These are phyloP conservation scores for Penicillium coffeae DNA, from an alignment of 495 filamentous ascomycete species.

Conservation along the genomic window DNA sequence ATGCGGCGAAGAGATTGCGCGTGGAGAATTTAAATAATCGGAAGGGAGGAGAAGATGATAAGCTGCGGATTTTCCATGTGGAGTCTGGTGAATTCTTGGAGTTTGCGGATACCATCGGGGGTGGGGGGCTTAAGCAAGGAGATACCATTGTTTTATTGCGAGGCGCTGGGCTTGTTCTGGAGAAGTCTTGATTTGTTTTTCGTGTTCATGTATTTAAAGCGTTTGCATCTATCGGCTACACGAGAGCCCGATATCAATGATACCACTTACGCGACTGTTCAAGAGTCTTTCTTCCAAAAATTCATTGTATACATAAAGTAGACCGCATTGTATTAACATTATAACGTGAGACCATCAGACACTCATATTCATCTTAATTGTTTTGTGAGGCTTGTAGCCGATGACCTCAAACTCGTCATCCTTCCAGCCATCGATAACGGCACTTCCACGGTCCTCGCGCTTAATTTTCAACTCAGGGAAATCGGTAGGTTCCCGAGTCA, in stretches of 20 bases:
- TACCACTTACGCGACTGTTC: not conserved
- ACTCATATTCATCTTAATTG: slow-evolving; percentile 96
- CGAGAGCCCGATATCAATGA: not conserved
- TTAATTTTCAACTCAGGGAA: slow-evolving; percentile 76
- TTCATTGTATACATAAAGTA: too few relatives aligned
- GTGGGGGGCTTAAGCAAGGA: slow-evolving; percentile 67
- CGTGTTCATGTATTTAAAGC: slow-evolving; percentile 6
- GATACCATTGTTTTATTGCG: slow-evolving; percentile 87
- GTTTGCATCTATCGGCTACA: slow-evolving; percentile 2
- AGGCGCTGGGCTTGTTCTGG: slow-evolving; percentile 66
- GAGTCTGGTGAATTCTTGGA: slow-evolving; percentile 81
- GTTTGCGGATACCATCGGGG: slow-evolving; percentile 70
- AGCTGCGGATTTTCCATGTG: slow-evolving; percentile 83
- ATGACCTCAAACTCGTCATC: slow-evolving; percentile 83
- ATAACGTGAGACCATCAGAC: slow-evolving; percentile 46
- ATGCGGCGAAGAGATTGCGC: slow-evolving; percentile 74
- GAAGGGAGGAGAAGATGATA: slow-evolving; percentile 68
- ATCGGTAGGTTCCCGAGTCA: slow-evolving; percentile 71
- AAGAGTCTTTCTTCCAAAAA: slow-evolving; percentile 1
- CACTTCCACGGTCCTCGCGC: slow-evolving; percentile 58
- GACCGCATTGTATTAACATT: slow-evolving; percentile 3
- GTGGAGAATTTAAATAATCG: slow-evolving; percentile 89
- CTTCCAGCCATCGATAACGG: slow-evolving; percentile 71
- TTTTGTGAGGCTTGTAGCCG: slow-evolving; percentile 86
- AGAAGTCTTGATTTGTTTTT: slow-evolving; percentile 24